Percentiles rank a stretch among this genome's conserved stretches.
phyloP scores from a whole-genome alignment of 345 rosid genomes.

The Diplotaxis tenuifolia region DNA sequence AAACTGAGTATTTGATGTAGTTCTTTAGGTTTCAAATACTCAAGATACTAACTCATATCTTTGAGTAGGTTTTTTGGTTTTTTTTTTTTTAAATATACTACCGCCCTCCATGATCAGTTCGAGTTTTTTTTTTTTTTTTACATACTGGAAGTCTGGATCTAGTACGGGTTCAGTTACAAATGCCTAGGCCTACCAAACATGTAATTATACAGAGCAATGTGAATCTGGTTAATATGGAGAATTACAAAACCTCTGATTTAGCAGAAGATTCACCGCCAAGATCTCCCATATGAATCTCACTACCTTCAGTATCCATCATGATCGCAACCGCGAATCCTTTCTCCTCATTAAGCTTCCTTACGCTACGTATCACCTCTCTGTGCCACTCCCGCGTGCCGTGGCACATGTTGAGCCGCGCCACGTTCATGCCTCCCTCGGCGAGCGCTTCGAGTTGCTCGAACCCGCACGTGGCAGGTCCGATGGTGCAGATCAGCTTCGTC shows the following conservation, averaged over 20 bases:
- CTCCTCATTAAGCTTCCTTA: conserved; percentile 83
- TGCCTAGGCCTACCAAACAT: background rate
- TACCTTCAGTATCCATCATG: conserved; percentile 99
- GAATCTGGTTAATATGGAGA: too few relatives aligned
- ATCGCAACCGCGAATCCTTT: conserved; percentile 95
- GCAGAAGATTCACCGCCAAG: conserved; percentile 83
- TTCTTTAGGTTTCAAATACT: too few relatives aligned
- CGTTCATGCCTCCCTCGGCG: conserved; percentile 97
- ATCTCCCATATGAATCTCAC: conserved; percentile 99
- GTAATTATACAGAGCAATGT: background rate
- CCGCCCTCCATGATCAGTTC: too few relatives aligned
- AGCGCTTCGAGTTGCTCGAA: conserved; percentile 87
- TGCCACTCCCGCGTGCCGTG: conserved; percentile 98
- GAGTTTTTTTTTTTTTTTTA: too few relatives aligned
- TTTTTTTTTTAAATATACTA: too few relatives aligned
- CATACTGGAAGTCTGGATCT: background rate
- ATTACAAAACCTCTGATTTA: conserved; percentile 74
- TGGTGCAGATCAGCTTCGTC: conserved; percentile 93
- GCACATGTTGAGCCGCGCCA: conserved; percentile 94
- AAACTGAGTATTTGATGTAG: background rate
- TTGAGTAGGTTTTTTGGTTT: too few relatives aligned
- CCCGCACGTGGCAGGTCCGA: conserved; percentile 91
- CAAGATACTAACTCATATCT: too few relatives aligned
- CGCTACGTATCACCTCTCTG: conserved; percentile 67
- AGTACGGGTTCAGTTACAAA: background rate